A percentile compares a stretch with the other conserved stretches of the same genome.
phyloP scores from a whole-genome alignment of 805 yeast genomes.

The Vanderwaltozyma tropicalis region DNA sequence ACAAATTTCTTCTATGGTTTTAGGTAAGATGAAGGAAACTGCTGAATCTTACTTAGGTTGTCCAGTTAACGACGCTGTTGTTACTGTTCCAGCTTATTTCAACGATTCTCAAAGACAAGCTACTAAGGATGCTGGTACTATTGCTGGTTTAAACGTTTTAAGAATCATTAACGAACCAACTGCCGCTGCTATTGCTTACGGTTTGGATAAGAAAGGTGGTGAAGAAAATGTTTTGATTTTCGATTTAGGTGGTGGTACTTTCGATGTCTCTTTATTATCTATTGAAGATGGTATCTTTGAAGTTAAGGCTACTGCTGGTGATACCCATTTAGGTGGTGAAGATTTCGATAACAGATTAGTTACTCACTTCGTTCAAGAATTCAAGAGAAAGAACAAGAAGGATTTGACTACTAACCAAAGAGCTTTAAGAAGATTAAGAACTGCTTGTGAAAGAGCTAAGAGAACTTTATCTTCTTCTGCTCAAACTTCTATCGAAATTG shows the following conservation, averaged over 20 bases:
- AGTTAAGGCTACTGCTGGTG: conserved; percentile 81
- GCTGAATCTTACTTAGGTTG: conserved; percentile 87
- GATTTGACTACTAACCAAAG: conserved; percentile 89
- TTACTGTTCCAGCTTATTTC: conserved; percentile 93
- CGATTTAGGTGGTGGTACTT: conserved; percentile 98
- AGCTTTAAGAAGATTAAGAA: conserved; percentile 80
- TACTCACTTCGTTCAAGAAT: conserved; percentile 85
- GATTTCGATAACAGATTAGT: conserved; percentile 96
- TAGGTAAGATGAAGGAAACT: conserved; percentile 85
- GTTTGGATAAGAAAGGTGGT: conserved; percentile 56
- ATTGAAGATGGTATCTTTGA: conserved; percentile 95
- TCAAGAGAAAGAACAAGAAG: conserved; percentile 96
- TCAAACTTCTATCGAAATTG: conserved; percentile 93
- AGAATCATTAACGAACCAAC: conserved; percentile 94
- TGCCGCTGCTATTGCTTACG: conserved; percentile 97
- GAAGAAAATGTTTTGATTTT: conserved; percentile 88
- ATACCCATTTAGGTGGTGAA: conserved; percentile 94
- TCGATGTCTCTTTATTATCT: conserved; percentile 88
- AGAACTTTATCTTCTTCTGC: conserved; percentile 96
- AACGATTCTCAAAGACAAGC: conserved; percentile 97
- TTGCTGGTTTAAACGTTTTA: conserved; percentile 87
- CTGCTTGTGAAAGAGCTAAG: conserved; percentile 61
- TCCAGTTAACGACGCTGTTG: conserved; percentile 81
- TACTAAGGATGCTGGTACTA: conserved; percentile 91
- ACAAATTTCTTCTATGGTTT: conserved; percentile 88